Percentiles rank a stretch among this genome's conserved stretches.
These are phyloP conservation scores for Termitomyces sp. DNA, from an alignment of 768 basidiomycete genomes.

Conservation along the genomic window DNA sequence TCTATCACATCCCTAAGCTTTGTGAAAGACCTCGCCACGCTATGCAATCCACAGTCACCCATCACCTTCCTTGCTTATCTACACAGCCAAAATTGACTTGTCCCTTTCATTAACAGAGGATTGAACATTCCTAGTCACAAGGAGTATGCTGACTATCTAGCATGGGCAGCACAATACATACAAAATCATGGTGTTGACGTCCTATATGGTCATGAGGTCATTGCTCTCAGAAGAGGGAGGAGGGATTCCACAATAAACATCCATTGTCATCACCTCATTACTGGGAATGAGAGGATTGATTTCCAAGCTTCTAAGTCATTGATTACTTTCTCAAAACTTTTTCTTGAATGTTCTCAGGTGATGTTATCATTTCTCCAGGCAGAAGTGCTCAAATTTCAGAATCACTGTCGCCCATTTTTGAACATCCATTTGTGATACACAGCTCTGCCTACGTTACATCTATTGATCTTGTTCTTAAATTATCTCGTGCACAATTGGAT, in stretches of 20 bases:
- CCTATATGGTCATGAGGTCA: slow-evolving; percentile 41
- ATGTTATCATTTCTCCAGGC: slow-evolving; percentile 47
- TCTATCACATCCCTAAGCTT: slow-evolving; percentile 25
- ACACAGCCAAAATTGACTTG: slow-evolving; percentile 41
- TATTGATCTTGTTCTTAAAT: slow-evolving; percentile 28
- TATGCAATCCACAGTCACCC: slow-evolving; percentile 44
- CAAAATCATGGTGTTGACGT: slow-evolving; percentile 37
- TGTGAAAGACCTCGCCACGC: slow-evolving; percentile 49
- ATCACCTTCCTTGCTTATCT: slow-evolving; percentile 51
- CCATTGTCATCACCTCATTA: slow-evolving; percentile 27
- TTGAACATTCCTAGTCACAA: slow-evolving; percentile 45
- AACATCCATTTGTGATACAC: slow-evolving; percentile 35
- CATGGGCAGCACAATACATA: slow-evolving; percentile 44
- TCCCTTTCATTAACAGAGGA: slow-evolving; percentile 49
- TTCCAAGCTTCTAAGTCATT: slow-evolving; percentile 33
- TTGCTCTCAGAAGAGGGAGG: slow-evolving; percentile 27
- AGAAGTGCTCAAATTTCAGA: slow-evolving; percentile 39
- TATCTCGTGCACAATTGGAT: slow-evolving; percentile 13
- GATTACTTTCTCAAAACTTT: background rate
- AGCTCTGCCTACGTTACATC: slow-evolving; percentile 37
- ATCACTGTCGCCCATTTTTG: slow-evolving; percentile 23
- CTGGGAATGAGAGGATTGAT: slow-evolving; percentile 26
- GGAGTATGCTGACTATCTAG: slow-evolving; percentile 50
- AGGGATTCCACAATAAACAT: slow-evolving; percentile 29
- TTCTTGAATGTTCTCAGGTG: slow-evolving; percentile 22